Evolutionary conservation across 371 early-diverging fungal genomes (phyloP), one percentile per base, ranked within the genome.

Genomic region (Lichtheimia ornata): DNA sequence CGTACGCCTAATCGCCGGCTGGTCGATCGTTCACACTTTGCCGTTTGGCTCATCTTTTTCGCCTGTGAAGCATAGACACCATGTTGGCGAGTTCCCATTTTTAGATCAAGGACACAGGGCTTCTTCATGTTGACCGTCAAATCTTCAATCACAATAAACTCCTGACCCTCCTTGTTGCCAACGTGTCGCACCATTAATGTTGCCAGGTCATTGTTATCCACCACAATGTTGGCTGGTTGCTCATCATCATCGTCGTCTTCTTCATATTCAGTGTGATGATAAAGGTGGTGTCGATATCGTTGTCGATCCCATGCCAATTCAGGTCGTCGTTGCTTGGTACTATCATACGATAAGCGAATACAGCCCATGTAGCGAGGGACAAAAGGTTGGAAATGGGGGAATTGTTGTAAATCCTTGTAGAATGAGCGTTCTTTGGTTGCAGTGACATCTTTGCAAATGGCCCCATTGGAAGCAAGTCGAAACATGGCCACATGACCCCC

Each of bases 51-150:
- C 24, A 76, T 69, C 50, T 86, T 81, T 72, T 97, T 97, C 41
- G 87, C 85, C 12, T 81, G 76, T 1, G 90, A 76, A 0, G 92
- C 94, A 75, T 91, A 81, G 53, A 97, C 86, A 1, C 97, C 95
- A 68, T 96, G 90, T 74, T 97, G 97, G 3, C 97, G 80, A 13
- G 94, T 94, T 17, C 97, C 97, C 96, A 97, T 96, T 66, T 97
- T 97, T 59, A 97, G 82, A 72, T 97, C 97, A 54, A 97, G 82
- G 22, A 97, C 91, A 62, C 96, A 96, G 0, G 97, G 97, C 17
- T 84, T 82, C 64, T 82, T 76, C 64, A 93, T 76, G 2, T 91
- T 87, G 3, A 88, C 87, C 0, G 97, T 97, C 56, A 97, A 77
- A 75, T 97, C 97, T 59, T 94, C 92, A 66, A 97, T 71, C n/a